Base-by-base conservation (phyloP, 805 yeast species). In the Starmera amethionina region DNA sequence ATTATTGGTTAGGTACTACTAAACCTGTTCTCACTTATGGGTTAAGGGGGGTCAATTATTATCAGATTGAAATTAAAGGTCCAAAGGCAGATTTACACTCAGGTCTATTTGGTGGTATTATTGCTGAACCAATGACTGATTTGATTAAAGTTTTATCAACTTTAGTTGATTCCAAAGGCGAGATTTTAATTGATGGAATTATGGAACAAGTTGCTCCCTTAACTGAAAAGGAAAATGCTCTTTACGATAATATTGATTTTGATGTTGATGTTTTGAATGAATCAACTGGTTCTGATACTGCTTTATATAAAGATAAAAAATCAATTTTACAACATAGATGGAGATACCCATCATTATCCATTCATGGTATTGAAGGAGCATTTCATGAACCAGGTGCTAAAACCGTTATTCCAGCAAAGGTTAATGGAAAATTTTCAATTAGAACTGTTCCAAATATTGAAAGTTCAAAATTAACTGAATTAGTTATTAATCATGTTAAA, bases 361-460 rank as follows among this genome's bases (percentile, higher is more conserved):
- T 93, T 49, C 99, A 93, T 64, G 99, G 99, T 51, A 75, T 93
- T 41, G 98, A 93, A 66, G 98, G 98, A 48, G 99, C 97, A 6
- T 93, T 93, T 63, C 80, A 82, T 37, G 90, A 84, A 35, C 74
- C 83, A 36, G 99, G 99, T 49, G 99, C 97, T 43, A 93, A 93
- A 71, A 93, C 99, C 30, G 99, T 93, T 39, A 93, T 93, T 49
- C 99, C 99, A 30, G 85, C 96, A 37, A 82, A 81, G 59, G 97
- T 93, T 30, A 64, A 69, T 40, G 99, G 99, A 55, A 93, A 93
- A 68, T 93, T 93, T 62, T 85, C 96, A 30, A 89, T 93, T 56
- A 79, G 99, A 72, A 93, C 98, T 16, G 98, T 93, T 31, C 99
- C 99, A 42, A 74, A 93, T 65, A 90, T 93, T 57, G 85, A 83